phyloP scores from a whole-genome alignment of 2,329 filamentous ascomycete species.

The Penicillium verrucosum region DNA sequence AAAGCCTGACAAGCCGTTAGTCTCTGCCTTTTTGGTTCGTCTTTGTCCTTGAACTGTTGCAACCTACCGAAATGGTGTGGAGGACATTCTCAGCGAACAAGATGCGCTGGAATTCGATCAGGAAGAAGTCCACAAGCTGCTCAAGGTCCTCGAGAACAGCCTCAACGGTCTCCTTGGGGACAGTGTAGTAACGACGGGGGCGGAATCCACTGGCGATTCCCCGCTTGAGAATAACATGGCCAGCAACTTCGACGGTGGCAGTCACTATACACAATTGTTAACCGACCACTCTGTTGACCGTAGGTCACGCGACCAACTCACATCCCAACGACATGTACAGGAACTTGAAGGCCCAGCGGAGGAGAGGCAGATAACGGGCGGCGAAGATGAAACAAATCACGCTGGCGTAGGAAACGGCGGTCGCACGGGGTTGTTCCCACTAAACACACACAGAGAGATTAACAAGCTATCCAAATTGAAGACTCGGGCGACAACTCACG shows the following conservation, averaged over 20 bases:
- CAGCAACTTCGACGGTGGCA: constrained; percentile 55
- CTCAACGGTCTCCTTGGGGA: constrained; percentile 62
- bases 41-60: not conserved
- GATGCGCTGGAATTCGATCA: constrained; percentile 65
- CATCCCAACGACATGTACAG: constrained; percentile 58
- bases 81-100: constrained; percentile 64
- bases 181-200: constrained; percentile 63
- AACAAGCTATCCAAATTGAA: not conserved
- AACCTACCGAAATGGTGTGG: constrained; percentile 57
- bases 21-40: not conserved
- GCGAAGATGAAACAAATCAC: constrained; percentile 60
- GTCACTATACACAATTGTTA: constrained; percentile 44
- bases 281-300: constrained; percentile 2
- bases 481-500: constrained; percentile 39
- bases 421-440: constrained; percentile 66
- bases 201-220: constrained; percentile 61
- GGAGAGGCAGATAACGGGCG: constrained; percentile 60
- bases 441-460: constrained; percentile 31
- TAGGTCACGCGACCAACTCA: constrained; percentile 39
- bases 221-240: constrained; percentile 54
- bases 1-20: constrained; percentile 51
- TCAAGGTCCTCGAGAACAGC: constrained; percentile 60
- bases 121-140: constrained; percentile 65
- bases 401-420: constrained; percentile 57
- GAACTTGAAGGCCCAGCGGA: constrained; percentile 60